A percentile compares a stretch with the other conserved stretches of the same genome.
phyloP scores from a whole-genome alignment of 768 basidiomycete genomes.

The Trametes gibbosa region DNA sequence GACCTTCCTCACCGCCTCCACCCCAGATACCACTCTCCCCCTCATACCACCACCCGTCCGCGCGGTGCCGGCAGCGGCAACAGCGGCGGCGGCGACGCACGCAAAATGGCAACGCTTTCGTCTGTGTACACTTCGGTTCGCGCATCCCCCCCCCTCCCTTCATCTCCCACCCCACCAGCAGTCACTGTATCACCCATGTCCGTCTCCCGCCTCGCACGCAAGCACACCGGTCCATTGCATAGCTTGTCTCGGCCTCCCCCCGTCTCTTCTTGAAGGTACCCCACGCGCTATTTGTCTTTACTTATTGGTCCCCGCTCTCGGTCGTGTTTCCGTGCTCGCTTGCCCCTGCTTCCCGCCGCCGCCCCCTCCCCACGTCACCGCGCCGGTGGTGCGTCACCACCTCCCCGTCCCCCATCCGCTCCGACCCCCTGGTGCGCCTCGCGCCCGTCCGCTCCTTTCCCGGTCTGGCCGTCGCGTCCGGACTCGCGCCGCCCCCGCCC shows the following conservation, averaged over 20 bases:
- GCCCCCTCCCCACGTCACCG: not conserved
- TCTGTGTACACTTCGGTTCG: slow-evolving; percentile 15
- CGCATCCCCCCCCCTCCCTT: not conserved
- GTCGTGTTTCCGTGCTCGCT: not conserved
- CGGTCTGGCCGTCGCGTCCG: no score
- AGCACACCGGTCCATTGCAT: slow-evolving; percentile 17
- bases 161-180: not conserved
- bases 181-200: slow-evolving; percentile 17
- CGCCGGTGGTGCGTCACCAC: not conserved
- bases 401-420: not conserved
- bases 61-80: no score
- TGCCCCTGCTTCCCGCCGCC: not conserved
- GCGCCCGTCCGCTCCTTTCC: slow-evolving; percentile 9
- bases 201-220: not conserved
- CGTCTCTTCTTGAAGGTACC: slow-evolving; percentile 21
- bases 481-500: slow-evolving; percentile 12
- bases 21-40: slow-evolving; percentile 18
- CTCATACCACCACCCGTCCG: slow-evolving; percentile 3
- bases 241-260: slow-evolving; percentile 6
- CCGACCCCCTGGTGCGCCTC: no score
- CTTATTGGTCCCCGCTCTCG: slow-evolving; percentile 21
- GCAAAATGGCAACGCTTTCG: slow-evolving; percentile 13
- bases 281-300: slow-evolving; percentile 23
- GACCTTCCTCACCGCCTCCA: not conserved
- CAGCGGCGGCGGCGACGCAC: slow-evolving; percentile 13